phyloP scores from a whole-genome alignment of 805 yeast genomes.

The Metschnikowia vanudenii region DNA sequence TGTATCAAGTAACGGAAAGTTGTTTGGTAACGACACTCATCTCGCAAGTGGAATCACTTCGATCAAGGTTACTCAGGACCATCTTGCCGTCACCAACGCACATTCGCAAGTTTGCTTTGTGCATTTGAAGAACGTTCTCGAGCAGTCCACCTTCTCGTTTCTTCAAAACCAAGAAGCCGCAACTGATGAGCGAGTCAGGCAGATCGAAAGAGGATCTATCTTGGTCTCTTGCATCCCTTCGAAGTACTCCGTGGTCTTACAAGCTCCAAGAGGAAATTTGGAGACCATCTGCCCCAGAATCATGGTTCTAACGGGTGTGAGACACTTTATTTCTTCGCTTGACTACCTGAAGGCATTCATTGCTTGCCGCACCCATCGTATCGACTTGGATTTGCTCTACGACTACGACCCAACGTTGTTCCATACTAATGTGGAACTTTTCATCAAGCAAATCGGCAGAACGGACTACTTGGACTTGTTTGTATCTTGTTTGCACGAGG shows the following conservation, averaged over 20 bases:
- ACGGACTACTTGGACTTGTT: slow-evolving; percentile 83
- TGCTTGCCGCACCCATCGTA: slow-evolving; percentile 86
- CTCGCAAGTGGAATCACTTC: slow-evolving; percentile 81
- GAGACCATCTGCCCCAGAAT: slow-evolving; percentile 94
- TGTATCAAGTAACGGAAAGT: slow-evolving; percentile 68
- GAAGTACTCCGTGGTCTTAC: slow-evolving; percentile 76
- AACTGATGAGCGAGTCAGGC: slow-evolving; percentile 79
- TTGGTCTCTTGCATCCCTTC: slow-evolving; percentile 80
- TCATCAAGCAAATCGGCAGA: slow-evolving; percentile 66
- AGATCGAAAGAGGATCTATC: slow-evolving; percentile 89
- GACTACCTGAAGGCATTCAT: slow-evolving; percentile 73
- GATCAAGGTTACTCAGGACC: slow-evolving; percentile 64
- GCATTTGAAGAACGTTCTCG: slow-evolving; percentile 53
- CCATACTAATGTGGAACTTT: slow-evolving; percentile 56
- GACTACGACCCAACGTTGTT: slow-evolving; percentile 81
- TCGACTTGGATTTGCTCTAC: slow-evolving; percentile 83
- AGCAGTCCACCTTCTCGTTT: slow-evolving; percentile 33
- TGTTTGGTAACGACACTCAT: slow-evolving; percentile 60
- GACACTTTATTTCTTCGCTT: slow-evolving; percentile 58
- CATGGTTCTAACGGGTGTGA: slow-evolving; percentile 81
- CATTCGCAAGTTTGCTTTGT: slow-evolving; percentile 79
- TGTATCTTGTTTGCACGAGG: slow-evolving; percentile 80
- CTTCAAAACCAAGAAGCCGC: slow-evolving; percentile 22
- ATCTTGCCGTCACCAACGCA: slow-evolving; percentile 81
- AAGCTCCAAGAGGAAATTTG: slow-evolving; percentile 94